Base-by-base conservation (phyloP, 257 asterid genomes). In the Cordia subcordata region DNA sequence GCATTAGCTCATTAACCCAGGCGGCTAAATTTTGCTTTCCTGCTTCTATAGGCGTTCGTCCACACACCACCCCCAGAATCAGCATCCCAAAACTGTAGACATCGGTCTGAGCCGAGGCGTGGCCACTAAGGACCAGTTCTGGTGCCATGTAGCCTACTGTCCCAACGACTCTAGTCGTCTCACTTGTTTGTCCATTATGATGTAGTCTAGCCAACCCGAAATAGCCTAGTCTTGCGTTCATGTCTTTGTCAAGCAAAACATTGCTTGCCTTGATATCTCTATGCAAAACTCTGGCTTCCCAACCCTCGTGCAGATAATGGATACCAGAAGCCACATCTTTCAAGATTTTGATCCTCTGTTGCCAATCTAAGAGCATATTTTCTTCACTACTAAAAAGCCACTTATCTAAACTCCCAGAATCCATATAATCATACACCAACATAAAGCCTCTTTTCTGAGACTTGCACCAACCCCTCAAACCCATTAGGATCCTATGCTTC, bases 391-490 rank as follows among this genome's bases (percentile, higher is more conserved):
- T 5, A 65, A 81, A 15, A 82, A 80, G 22, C 69, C 78, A 66
- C 21, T 68, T 69, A 22, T 87, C 96, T 15, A 87, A 80, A 44
- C 96, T 84, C 11, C 88, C 96, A 58, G 80, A 80, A 66, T 78
- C 94, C 96, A 87, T 80, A 57, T 84, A 87, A 49, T 87, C 94
- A 49, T 87, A 84, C 4, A 87, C 84, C 22, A 87, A 20, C 37
- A 87, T 60, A n/a, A 87, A 57, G 78, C 86, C 76, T 6, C 87
- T 82, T 23, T 65, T 85, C 20, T 80, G 86, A 51, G 80, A 82
- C 81, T 84, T 87, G 68, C 94, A 87, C 94, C 96, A 84, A 0
- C 96, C 94, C 70, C 84, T 70, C 54, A 87, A 57, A 9, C 94
- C 90, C 53, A 82, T 91, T 49, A 87, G 62, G 35, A 78, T 87